Evolutionary conservation across 495 filamentous ascomycete genomes (phyloP), one percentile per base, ranked within the genome.

Genomic region (Halenospora varia): DNA sequence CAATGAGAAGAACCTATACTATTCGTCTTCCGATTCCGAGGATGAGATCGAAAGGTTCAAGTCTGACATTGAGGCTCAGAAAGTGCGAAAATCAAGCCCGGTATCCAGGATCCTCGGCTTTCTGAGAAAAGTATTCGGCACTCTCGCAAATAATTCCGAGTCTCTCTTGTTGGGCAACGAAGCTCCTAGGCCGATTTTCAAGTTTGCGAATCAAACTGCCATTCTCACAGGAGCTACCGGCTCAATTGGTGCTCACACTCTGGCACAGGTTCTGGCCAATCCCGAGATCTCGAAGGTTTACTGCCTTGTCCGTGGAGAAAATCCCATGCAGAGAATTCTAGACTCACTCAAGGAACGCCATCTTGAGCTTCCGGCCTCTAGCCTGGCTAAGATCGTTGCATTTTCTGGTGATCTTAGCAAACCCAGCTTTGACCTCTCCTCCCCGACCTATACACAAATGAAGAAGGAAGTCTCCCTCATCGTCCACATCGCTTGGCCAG

Each of bases 211-310:
- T n/a, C 44, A 82, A 79, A n/a, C n/a, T n/a, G n/a, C n/a, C n/a
- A 65, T 73, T 17, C 70, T 87, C 10, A 86, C 82, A 0, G 83
- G 84, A 10, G 76, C 78, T 0, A 86, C 83, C 6, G 84, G 84
- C 17, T 79, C 82, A 3, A 71, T 86, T 1, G 83, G 83, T 6
- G 72, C 76, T 0, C 81, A 84, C 48, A 72, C 84, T 6, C 71
- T 85, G 10, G 67, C 73, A 15, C 70, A 75, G 19, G 61, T 83
- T 13, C 53, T 68, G 3, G 66, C 63, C 6, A 66, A 22, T 48
- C 29, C 66, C 8, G 52, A 61, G n/a, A 66, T 80, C 13, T 55
- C 53, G 0, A 71, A 67, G 10, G 69, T 85, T 0, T 82, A 80
- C 66, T 85, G 82, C 60, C 70, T 84, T 19, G 73, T 85, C 18